Conservation (phyloP, 108 stramenopile species). For the Cyclotella choctawhatcheeana region DNA sequence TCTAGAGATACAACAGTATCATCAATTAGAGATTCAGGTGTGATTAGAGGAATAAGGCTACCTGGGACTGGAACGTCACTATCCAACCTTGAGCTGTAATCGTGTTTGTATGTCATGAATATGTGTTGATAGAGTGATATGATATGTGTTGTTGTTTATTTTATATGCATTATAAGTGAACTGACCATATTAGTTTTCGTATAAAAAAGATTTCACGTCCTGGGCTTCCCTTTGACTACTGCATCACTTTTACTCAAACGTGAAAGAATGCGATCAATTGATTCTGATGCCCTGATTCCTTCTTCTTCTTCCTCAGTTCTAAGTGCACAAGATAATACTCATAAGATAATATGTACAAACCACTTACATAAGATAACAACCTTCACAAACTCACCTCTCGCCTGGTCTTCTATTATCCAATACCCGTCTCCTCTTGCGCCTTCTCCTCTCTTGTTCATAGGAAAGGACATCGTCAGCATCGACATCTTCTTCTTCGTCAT, state of each 20-base stretch:
- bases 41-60: no score
- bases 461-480: slow-evolving; percentile 61
- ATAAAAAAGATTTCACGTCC: background rate
- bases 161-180: no score
- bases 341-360: no score
- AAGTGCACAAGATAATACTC: no score
- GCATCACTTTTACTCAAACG: slow-evolving; percentile 73
- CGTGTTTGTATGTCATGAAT: no score
- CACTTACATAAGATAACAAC: no score
- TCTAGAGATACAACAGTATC: background rate
- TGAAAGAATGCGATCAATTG: slow-evolving; percentile 83
- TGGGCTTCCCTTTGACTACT: slow-evolving; percentile 46
- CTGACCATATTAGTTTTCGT: no score
- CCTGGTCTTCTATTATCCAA: slow-evolving; percentile 80
- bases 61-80: no score
- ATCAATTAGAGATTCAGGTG: background rate
- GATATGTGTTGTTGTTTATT: no score
- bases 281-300: slow-evolving; percentile 79
- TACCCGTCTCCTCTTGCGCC: slow-evolving; percentile 60
- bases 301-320: slow-evolving; percentile 87
- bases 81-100: no score
- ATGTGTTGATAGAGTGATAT: no score
- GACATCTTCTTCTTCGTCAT: slow-evolving; percentile 53
- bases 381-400: slow-evolving; percentile 43
- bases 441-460: slow-evolving; percentile 58